Evolutionary conservation across 1,139 yeast species (phyloP), one percentile per base, ranked within the genome.

Genomic region (Tardiomyces digboiensis): DNA sequence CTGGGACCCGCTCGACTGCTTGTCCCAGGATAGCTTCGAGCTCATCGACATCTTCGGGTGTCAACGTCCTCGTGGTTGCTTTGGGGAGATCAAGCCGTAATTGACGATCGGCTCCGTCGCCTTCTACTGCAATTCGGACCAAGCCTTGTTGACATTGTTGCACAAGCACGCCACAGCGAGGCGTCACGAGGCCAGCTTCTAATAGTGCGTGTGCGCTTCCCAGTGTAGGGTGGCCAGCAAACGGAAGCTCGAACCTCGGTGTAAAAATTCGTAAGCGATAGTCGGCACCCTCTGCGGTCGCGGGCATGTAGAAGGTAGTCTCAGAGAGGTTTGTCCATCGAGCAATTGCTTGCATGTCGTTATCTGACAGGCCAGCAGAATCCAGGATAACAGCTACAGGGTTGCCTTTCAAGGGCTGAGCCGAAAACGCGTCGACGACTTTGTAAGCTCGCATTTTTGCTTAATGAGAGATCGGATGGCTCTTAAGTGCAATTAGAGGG

Each of bases 171-270:
- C 39, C 43, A 8, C 20, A 38, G 12, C 43, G 39, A 10, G 38
- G 26, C 4, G 22, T 36, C 19, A 47, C 29, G 3, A 46, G 19
- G 2, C 48, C 48, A 2, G 47, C 40, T 21, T 42, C 49, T 1
- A 48, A 19, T 8, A 47, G 29, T 1, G 53, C 50, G 16, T 43
- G 43, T 29, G 74, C 70, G 0, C 78, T 62, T 2, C 81, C 82
- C 22, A 76, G 51, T 0, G 80, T 76, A 2, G 82, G 82, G 51
- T 76, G 82, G 1, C 82, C 82, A 1, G 81, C 81, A 61, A 76
- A 76, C 2, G 79, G 78, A 36, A 77, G 55, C 51, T 76, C 82
- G 1, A 43, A 40, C 2, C 40, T 49, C 0, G 77, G 72, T 0
- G 74, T 65, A 52, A 75, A 76, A 12, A 76, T 76, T 21, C 79